Percentiles rank a stretch among this genome's conserved stretches.
Conservation (phyloP, 129 eudicot genomes). For the Lonicera japonica region DNA sequence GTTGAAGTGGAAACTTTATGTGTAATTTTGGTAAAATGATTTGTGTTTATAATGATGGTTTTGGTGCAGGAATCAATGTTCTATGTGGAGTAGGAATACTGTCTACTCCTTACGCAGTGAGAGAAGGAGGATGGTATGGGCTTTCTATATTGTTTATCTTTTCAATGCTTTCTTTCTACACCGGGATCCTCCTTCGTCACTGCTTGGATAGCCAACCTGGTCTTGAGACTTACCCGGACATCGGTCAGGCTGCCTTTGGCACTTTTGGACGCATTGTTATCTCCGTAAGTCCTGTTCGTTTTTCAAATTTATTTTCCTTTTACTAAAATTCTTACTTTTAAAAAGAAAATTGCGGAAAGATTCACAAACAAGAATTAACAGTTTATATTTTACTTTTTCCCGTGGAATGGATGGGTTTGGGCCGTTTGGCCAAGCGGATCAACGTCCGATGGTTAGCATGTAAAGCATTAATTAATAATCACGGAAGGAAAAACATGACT, state of each 20-base stretch:
- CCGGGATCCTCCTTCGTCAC: conserved; percentile 72
- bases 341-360: too few species aligned
- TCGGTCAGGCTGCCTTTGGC: conserved; percentile 96
- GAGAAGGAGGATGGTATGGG: conserved; percentile 90
- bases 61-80: conserved; percentile 67
- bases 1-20: too few species aligned
- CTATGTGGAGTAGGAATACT: conserved; percentile 94
- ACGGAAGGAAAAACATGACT: too few species aligned
- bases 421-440: too few species aligned
- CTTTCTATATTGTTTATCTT: conserved; percentile 46
- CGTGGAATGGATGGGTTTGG: too few species aligned
- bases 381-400: too few species aligned
- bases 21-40: too few species aligned
- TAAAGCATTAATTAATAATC: too few species aligned
- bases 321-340: too few species aligned
- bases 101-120: conserved; percentile 80
- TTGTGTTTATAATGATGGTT: too few species aligned
- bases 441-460: too few species aligned
- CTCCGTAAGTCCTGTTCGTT: conserved; percentile 38
- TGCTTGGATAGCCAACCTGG: conserved; percentile 95
- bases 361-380: too few species aligned
- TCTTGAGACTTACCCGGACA: conserved; percentile 86
- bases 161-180: conserved; percentile 69
- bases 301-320: not conserved
- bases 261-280: conserved; percentile 53